Evolutionary conservation across 179 eudicot genomes (phyloP), one percentile per base, ranked within the genome.

Genomic region (Camellia oleifera): DNA sequence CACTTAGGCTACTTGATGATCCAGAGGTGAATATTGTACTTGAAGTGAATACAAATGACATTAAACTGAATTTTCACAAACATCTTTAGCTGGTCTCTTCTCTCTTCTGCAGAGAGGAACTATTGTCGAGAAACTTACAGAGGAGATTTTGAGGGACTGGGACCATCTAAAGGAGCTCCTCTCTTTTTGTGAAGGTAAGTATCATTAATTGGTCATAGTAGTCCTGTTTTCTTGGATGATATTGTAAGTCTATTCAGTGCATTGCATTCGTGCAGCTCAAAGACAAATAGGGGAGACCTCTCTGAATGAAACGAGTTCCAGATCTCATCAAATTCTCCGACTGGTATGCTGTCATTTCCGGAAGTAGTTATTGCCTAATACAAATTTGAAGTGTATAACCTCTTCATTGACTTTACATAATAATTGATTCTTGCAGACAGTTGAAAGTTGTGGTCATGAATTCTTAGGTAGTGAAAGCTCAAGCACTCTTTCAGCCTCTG

Each of bases 251-350:
- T 65, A 10, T 45, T 54, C 44, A 44, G 20, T 15, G 74, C 17
- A 44, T 32, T 72, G 18, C 70, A 44, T 65, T 57, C 40, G 73
- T 85, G 80, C 82, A 94, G 98, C 98, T 85, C 97, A 94, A 88
- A 90, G 98, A 84, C 96, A 91, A 80, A 92, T 88, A 57, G 96
- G 97, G 64, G 98, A 93, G 85, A 94, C 96, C 18, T 66, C 87
- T 71, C 88, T 94, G 23, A 94, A 94, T 72, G 97, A 93, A 78
- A 71, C 88, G 78, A 94, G 98, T 81, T 93, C 98, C 15, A 83
- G 98, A 81, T 94, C 98, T 76, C 98, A 94, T 86, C 98, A 94
- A 84, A 90, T 94, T 77, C 88, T 94, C 20, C 87, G 98, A 66
- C 84, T 94, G 93, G 98, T 93, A 91, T 18, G 85, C 69, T 23